phyloP scores from a whole-genome alignment of 345 rosid genomes.

The Microcos paniculata region DNA sequence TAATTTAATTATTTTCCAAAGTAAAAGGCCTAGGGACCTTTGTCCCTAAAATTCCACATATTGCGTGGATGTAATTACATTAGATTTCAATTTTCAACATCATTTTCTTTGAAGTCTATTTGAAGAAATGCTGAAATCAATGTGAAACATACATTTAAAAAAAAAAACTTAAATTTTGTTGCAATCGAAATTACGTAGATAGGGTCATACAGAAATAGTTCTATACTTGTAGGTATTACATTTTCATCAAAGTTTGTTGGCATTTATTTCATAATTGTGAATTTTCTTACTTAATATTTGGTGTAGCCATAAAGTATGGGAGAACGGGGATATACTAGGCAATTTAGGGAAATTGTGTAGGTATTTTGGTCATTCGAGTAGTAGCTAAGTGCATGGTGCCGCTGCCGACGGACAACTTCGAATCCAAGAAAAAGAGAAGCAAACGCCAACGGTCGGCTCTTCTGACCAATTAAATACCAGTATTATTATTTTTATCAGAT shows the following conservation, averaged over 20 bases:
- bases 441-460: slow-evolving; percentile 31
- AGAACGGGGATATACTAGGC: neutral
- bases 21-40: neutral
- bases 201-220: neutral
- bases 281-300: neutral
- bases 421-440: slow-evolving; percentile 1
- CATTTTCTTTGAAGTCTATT: neutral
- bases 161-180: neutral
- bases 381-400: neutral
- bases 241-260: slow-evolving; percentile 3
- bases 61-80: too few species aligned
- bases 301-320: neutral
- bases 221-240: slow-evolving; percentile 1
- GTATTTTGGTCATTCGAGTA: slow-evolving; percentile 13
- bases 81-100: too few species aligned
- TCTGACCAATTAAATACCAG: slow-evolving; percentile 11
- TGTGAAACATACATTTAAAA: neutral
- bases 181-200: neutral
- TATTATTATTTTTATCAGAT: neutral
- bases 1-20: neutral
- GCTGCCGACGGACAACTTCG: slow-evolving; percentile 19
- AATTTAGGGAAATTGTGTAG: neutral
- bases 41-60: neutral
- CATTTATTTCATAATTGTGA: neutral
- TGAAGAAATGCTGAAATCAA: neutral